Conservation (phyloP, 1,284 basidiomycete species). For the Marasmius oreades region DNA sequence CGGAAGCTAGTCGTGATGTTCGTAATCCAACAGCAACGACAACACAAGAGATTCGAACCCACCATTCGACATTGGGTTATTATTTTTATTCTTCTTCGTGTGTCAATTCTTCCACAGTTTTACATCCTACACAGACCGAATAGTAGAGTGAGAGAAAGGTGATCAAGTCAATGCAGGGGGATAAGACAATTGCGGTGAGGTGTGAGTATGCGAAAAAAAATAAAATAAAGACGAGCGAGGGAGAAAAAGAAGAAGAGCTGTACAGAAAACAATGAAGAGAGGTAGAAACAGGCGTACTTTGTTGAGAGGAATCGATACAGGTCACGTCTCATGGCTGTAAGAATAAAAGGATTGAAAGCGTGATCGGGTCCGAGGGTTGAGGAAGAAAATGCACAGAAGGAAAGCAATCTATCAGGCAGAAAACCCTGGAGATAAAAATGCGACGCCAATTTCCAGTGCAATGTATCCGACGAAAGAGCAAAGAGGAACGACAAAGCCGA, state of each 20-base stretch:
- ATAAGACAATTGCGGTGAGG: slow-evolving; percentile 1
- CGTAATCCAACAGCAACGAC: background rate
- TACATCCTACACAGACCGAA: slow-evolving; percentile 3
- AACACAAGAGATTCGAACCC: background rate
- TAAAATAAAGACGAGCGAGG: background rate
- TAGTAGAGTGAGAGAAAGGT: background rate
- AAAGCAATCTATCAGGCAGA: background rate
- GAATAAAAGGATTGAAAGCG: background rate
- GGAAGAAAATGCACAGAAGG: background rate
- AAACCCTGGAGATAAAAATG: background rate
- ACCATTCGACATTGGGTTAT: background rate
- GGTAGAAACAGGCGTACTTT: background rate
- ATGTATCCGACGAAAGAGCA: no score
- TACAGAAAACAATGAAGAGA: background rate
- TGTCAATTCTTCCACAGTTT: background rate
- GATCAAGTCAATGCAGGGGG: background rate
- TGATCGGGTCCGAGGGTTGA: background rate
- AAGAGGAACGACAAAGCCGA: background rate
- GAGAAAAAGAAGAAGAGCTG: background rate
- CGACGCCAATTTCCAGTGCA: no score
- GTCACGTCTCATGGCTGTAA: background rate
- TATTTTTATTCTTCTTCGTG: background rate
- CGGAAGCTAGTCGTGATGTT: no score
- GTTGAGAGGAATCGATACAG: background rate
- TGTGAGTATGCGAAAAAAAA: background rate